Evolutionary conservation across 2,329 filamentous ascomycete genomes (phyloP), one percentile per base, ranked within the genome.

Genomic region (Mycosphaerelloides madeirae): DNA sequence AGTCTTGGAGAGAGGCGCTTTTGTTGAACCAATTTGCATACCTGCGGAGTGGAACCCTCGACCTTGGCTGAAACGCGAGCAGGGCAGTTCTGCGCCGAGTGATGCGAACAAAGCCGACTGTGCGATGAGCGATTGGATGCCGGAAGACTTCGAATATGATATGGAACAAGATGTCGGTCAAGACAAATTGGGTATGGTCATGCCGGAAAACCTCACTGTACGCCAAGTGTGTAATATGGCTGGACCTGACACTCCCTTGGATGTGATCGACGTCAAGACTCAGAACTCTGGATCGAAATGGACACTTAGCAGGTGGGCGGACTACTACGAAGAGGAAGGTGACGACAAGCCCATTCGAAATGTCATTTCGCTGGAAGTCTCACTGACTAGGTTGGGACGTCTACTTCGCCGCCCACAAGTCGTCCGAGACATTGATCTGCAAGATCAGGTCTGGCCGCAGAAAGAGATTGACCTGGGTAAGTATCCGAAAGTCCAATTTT

Each of bases 221-320:
- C 74, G 78, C 22, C 71, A 75, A 40, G 80, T 84, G 16, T 76
- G 77, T 33, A 77, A 84, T 52, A 68, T 84, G 20, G 81, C 82
- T 51, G 81, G 81, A 0, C 73, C 74, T 3, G 77, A 81, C 34
- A 78, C 81, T 57, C 72, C 73, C 34, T 72, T 84, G 6, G 79
- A 83, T 45, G 81, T 85, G 25, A 84, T 85, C 42, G 80, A 85
- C 60, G 81, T 85, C 48, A 83, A 84, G 57, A 80, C 79, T 7
- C 81, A 85, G 53, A 79, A 83, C 54, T 79, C 79, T 6, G 79
- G 78, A 46, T 80, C 77, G 52, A 75, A 75, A 51, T 84, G 80
- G 80, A 81, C 76, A 25, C 77, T 85, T 67, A 71, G 73, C 44
- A 77, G 79, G 59, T 84, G 81, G 78, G 80, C 80, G 6, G 80